These are phyloP conservation scores for Friedmanniomyces endolithicus DNA, from an alignment of 495 filamentous ascomycete species.

Conservation along the genomic window DNA sequence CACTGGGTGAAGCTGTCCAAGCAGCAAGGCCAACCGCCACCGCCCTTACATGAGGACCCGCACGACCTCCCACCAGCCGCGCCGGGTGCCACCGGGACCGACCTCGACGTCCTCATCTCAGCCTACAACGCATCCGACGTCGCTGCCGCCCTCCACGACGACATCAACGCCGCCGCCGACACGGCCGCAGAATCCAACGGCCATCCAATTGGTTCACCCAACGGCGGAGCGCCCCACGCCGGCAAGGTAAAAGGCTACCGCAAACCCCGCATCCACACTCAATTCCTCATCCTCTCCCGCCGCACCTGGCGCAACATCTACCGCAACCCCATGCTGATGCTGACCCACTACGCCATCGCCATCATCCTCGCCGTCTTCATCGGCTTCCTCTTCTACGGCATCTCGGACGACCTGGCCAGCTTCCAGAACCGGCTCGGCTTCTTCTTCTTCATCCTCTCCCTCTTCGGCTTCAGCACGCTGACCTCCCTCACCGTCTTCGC, in stretches of 20 bases:
- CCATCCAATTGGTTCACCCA: slow-evolving; percentile 39
- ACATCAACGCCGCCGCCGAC: slow-evolving; percentile 56
- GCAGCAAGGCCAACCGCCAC: slow-evolving; percentile 49
- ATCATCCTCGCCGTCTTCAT: slow-evolving; percentile 89
- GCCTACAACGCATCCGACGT: slow-evolving; percentile 71
- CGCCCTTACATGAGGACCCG: slow-evolving; percentile 55
- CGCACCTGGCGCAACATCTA: slow-evolving; percentile 97
- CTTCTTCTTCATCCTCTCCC: slow-evolving; percentile 92
- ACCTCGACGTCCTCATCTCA: slow-evolving; percentile 68
- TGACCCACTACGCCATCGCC: slow-evolving; percentile 97
- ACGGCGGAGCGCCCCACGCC: slow-evolving; percentile 27
- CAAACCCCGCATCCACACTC: slow-evolving; percentile 60
- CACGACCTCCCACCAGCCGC: slow-evolving; percentile 67
- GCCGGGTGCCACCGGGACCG: slow-evolving; percentile 47
- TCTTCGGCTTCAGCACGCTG: slow-evolving; percentile 94
- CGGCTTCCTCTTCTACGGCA: slow-evolving; percentile 89
- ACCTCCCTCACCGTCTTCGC: slow-evolving; percentile 91
- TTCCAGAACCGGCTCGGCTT: slow-evolving; percentile 98
- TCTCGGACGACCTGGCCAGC: slow-evolving; percentile 88
- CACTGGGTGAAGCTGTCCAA: slow-evolving; percentile 59
- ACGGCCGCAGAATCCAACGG: slow-evolving; percentile 58
- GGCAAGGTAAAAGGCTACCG: slow-evolving; percentile 65
- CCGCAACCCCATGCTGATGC: slow-evolving; percentile 95
- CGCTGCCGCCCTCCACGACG: slow-evolving; percentile 61
- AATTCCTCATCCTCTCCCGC: slow-evolving; percentile 79